phyloP scores from a whole-genome alignment of 2,329 filamentous ascomycete species.

The Fusarium temperatum region DNA sequence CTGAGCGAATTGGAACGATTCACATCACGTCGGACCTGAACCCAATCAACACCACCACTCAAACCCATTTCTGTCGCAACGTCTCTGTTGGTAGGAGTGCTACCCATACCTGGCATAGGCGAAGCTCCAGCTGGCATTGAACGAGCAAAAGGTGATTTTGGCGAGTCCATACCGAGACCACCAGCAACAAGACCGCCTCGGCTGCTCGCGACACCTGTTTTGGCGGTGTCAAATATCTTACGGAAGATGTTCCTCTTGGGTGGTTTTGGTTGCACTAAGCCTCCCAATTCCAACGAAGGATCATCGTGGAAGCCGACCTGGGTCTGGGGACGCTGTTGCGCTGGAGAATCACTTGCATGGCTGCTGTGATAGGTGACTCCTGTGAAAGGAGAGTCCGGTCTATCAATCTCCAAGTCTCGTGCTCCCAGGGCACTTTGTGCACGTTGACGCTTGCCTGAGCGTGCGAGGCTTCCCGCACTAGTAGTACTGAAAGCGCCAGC shows the following conservation, averaged over 20 bases:
- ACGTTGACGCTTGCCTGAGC: slow-evolving; percentile 71
- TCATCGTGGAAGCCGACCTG: slow-evolving; percentile 74
- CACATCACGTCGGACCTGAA: slow-evolving; percentile 95
- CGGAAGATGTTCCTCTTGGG: slow-evolving; percentile 94
- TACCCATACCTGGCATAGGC: slow-evolving; percentile 56
- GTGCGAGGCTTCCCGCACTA: slow-evolving; percentile 90
- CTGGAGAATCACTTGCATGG: slow-evolving; percentile 68
- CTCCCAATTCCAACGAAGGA: slow-evolving; percentile 75
- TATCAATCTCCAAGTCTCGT: slow-evolving; percentile 63
- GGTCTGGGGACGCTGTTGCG: slow-evolving; percentile 68
- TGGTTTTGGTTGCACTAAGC: slow-evolving; percentile 77
- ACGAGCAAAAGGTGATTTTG: slow-evolving; percentile 54
- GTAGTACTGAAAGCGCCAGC: slow-evolving; percentile 93
- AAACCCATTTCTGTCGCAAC: slow-evolving; percentile 76
- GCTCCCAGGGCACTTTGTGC: slow-evolving; percentile 73
- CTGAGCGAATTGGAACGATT: slow-evolving; percentile 95
- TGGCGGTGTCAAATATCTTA: slow-evolving; percentile 92
- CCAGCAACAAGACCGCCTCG: slow-evolving; percentile 80
- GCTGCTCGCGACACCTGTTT: slow-evolving; percentile 90
- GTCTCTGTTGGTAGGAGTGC: slow-evolving; percentile 54
- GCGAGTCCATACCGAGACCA: slow-evolving; percentile 53
- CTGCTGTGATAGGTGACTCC: slow-evolving; percentile 92
- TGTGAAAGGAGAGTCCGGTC: slow-evolving; percentile 73
- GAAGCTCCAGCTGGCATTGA: slow-evolving; percentile 51
- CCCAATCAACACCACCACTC: slow-evolving; percentile 78